These are phyloP conservation scores for Cynara cardunculus DNA, from an alignment of 129 eudicot species.

Conservation along the genomic window DNA sequence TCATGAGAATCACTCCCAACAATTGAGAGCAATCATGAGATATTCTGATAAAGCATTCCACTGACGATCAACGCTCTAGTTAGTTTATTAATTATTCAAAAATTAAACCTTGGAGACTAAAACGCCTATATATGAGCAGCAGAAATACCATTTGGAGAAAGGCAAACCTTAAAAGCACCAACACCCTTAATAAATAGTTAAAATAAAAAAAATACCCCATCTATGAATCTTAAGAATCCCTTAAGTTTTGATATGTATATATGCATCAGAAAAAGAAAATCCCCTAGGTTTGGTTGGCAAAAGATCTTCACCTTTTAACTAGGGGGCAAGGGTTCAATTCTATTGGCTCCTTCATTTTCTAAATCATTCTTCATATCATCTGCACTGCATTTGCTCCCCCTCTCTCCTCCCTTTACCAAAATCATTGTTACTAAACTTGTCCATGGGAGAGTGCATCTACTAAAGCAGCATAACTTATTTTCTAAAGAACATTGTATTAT, in stretches of 20 bases:
- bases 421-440: neutral
- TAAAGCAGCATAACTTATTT: neutral
- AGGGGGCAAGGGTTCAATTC: neutral
- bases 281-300: too few relatives aligned
- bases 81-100: too few relatives aligned
- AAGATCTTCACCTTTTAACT: too few relatives aligned
- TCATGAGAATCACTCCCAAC: too few relatives aligned
- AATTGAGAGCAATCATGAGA: too few relatives aligned
- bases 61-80: too few relatives aligned
- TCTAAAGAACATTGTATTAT: neutral
- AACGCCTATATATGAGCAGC: too few relatives aligned
- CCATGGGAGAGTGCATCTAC: neutral
- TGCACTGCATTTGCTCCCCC: neutral
- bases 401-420: neutral
- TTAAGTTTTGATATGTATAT: too few relatives aligned
- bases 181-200: neutral
- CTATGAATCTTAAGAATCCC: neutral
- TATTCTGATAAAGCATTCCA: too few relatives aligned
- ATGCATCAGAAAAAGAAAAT: too few relatives aligned
- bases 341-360: neutral
- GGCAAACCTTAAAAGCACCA: neutral
- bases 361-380: neutral
- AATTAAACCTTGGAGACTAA: too few relatives aligned
- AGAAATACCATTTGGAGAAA: neutral
- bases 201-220: neutral